Evolutionary conservation across 164 flowering plant genomes (phyloP).

Genomic region (Stephania cephalantha): DNA sequence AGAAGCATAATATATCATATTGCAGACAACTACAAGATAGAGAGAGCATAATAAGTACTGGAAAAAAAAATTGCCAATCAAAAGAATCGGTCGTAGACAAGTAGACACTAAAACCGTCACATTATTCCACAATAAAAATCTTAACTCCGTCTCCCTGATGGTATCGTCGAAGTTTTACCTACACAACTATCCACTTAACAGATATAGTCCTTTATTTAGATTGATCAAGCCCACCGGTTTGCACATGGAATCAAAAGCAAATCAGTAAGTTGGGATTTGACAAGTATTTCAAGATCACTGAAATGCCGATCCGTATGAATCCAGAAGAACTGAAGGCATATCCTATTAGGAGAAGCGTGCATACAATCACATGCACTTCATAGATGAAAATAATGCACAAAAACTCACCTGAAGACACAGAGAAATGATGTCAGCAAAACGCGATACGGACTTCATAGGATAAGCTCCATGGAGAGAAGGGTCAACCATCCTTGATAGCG

Average conservation of each 20-base stretch:
- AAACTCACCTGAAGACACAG: constrained; percentile 75
- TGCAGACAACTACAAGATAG: not conserved
- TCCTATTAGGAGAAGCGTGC: not conserved
- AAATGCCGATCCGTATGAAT: not conserved
- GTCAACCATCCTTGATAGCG: constrained; percentile 87
- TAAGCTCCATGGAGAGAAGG: constrained; percentile 70
- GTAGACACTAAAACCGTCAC: not conserved
- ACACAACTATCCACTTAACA: no score
- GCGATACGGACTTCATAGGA: constrained; percentile 79
- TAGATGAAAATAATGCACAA: not conserved
- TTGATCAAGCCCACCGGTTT: not conserved
- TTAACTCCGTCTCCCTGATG: not conserved
- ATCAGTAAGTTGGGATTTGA: not conserved
- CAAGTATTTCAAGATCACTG: not conserved
- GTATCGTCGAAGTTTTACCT: not conserved
- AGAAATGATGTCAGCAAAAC: constrained; percentile 82
- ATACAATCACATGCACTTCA: not conserved
- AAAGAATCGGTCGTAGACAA: not conserved
- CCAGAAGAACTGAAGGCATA: not conserved
- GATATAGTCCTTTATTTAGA: not conserved
- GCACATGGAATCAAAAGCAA: not conserved
- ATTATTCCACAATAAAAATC: not conserved
- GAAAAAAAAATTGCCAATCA: not conserved
- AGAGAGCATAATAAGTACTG: not conserved
- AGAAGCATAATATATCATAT: not conserved